These are phyloP conservation scores for Talaromyces borbonicus DNA, from an alignment of 495 filamentous ascomycete species.

Conservation along the genomic window DNA sequence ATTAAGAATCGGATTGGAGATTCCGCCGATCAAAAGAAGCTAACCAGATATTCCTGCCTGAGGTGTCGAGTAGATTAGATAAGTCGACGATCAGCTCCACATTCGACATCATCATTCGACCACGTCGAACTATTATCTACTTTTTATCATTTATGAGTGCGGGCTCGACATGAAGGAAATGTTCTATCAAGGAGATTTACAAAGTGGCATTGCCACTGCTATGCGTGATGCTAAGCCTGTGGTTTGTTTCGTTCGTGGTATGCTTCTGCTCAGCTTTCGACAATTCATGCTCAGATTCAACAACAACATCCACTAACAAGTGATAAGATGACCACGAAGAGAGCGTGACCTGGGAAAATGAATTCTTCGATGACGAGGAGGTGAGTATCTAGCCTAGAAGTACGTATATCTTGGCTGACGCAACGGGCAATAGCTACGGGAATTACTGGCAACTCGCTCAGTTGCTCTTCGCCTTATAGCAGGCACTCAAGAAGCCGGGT, in stretches of 20 bases:
- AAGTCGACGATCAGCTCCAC: too few relatives aligned
- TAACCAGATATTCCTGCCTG: neutral
- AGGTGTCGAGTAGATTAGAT: too few relatives aligned
- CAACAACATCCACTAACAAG: constrained; percentile 6
- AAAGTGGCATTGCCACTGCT: constrained; percentile 67
- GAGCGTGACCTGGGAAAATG: constrained; percentile 65
- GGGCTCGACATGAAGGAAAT: too few relatives aligned
- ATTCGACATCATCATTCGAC: neutral
- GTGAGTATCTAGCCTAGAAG: neutral
- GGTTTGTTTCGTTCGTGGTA: constrained; percentile 60
- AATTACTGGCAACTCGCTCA: constrained; percentile 43
- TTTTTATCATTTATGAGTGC: neutral
- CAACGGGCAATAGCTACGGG: constrained; percentile 4
- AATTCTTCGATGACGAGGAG: constrained; percentile 53
- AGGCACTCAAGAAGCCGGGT: constrained; percentile 68
- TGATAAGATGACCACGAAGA: constrained; percentile 51
- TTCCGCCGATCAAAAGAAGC: neutral
- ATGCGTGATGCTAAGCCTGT: constrained; percentile 56
- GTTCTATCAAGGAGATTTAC: constrained; percentile 72
- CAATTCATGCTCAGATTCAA: constrained; percentile 32
- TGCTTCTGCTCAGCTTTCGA: constrained; percentile 19
- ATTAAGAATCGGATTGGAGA: neutral
- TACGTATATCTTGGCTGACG: neutral
- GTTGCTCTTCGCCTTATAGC: constrained; percentile 59
- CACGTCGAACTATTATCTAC: neutral